Base-by-base conservation (phyloP, 1,139 yeast genomes). In the Hanseniaspora sp. region DNA sequence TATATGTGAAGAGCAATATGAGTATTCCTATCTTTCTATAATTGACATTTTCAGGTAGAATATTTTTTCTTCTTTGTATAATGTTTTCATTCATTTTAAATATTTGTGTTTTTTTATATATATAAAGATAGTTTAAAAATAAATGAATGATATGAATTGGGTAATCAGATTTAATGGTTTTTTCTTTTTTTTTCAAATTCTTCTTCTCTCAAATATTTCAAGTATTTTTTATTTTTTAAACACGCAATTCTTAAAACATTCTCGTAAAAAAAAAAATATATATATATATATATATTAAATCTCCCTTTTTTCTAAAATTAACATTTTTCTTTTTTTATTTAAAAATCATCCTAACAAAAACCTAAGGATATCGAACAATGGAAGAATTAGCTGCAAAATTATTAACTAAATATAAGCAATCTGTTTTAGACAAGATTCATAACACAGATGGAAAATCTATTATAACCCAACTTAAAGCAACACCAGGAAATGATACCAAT, bases 341-440 rank as follows among this genome's bases (percentile, higher is more conserved):
- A 23, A 39, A 17, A 17, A 15, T 18, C 5, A 31, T 12, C 31
- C 17, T 7, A 8, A 46, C n/a, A 6, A 1, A 15, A 12, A 30
- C 7, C 18, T 3, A 37, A n/a, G 5, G 3, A n/a, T 2, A 15
- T 3, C 11, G 15, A 23, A 23, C 2, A 39, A 48, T 48, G 52
- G 46, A 48, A 31, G 28, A 33, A 7, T 13, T 48, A 7, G 52
- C 46, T 23, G 29, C 31, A 33, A 48, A 48, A 23, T 40, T 48
- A 28, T 42, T 48, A 35, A 47, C 53, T 6, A 48, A 48, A 42
- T 48, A 48, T 17, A 48, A 48, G 18, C 41, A 42, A 23, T 28
- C 15, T 34, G 33, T 42, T 12, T 35, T 48, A n/a, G 35, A 28
- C 7, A 48, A 48, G 28, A 23, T 48, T 3, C 42, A 35, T 13